phyloP scores from a whole-genome alignment of 306 rosid species.

The Canavalia ensiformis region DNA sequence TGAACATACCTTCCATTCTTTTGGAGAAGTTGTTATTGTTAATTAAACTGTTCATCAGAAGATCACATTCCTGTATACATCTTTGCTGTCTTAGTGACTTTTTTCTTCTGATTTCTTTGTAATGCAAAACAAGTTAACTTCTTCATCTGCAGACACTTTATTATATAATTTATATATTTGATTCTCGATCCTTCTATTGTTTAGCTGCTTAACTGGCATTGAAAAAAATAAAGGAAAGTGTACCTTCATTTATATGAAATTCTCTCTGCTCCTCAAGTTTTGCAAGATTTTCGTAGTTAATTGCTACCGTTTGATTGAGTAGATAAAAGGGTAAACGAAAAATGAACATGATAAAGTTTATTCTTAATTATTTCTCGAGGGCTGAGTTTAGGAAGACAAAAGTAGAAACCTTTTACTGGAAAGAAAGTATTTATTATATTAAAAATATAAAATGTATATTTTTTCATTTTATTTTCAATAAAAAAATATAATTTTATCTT shows the following conservation, averaged over 20 bases:
- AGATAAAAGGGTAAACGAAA: too few relatives aligned
- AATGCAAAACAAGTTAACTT: background rate
- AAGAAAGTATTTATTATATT: too few relatives aligned
- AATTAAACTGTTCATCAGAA: slow-evolving; percentile 39
- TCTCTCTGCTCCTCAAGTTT: background rate
- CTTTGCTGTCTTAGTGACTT: background rate
- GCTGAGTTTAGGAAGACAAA: too few relatives aligned
- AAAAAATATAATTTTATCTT: too few relatives aligned
- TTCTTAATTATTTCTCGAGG: too few relatives aligned
- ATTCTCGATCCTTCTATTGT: background rate
- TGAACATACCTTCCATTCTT: slow-evolving; percentile 40
- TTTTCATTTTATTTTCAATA: too few relatives aligned
- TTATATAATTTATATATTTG: background rate
- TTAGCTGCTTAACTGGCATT: slow-evolving; percentile 22
- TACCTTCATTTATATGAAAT: background rate
- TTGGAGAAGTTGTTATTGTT: slow-evolving; percentile 38
- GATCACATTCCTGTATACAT: slow-evolving; percentile 37
- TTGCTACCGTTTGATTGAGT: too few relatives aligned
- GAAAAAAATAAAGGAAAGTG: background rate
- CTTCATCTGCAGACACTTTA: background rate
- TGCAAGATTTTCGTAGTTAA: too few relatives aligned
- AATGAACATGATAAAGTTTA: too few relatives aligned
- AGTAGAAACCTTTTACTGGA: too few relatives aligned
- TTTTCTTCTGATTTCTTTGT: slow-evolving; percentile 16
- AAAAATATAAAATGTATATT: too few relatives aligned